Conservation (phyloP, 768 basidiomycete species). For the Arthromyces matolae region DNA sequence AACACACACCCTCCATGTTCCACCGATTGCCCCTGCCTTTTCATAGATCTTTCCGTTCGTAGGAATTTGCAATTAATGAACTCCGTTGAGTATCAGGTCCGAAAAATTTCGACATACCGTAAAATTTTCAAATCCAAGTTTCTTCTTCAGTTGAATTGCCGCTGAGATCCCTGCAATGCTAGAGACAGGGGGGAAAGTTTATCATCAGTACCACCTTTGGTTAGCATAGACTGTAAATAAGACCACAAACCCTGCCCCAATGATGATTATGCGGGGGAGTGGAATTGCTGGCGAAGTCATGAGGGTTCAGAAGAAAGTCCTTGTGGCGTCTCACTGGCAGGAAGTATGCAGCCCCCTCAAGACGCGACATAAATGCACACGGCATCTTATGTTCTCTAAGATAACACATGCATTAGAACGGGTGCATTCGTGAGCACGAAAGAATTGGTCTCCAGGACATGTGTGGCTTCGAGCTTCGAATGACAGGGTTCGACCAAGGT, state of each 20-base stretch:
- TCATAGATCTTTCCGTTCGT: constrained; percentile 44
- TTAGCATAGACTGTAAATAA: neutral
- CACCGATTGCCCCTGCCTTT: constrained; percentile 43
- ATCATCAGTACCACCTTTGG: neutral
- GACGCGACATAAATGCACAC: too few species aligned
- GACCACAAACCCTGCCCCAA: constrained; percentile 48
- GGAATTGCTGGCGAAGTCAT: constrained; percentile 18
- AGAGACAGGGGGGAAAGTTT: too few species aligned
- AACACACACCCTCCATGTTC: constrained; percentile 52
- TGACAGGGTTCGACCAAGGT: too few species aligned
- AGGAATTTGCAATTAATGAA: neutral
- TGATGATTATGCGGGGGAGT: constrained; percentile 39
- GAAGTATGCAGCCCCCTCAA: too few species aligned
- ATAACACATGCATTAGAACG: too few species aligned
- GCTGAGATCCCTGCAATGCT: constrained; percentile 47
- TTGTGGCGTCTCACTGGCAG: too few species aligned
- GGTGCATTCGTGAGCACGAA: too few species aligned
- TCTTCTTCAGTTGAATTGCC: constrained; percentile 43
- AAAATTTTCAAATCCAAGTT: constrained; percentile 44
- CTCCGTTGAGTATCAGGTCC: too few species aligned
- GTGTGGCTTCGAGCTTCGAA: too few species aligned
- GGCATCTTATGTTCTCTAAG: too few species aligned
- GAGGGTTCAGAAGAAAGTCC: too few species aligned
- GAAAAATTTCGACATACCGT: constrained; percentile 37
- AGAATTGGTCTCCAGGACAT: too few species aligned